phyloP scores from a whole-genome alignment of 768 basidiomycete species.

The Lyophyllum semitale region DNA sequence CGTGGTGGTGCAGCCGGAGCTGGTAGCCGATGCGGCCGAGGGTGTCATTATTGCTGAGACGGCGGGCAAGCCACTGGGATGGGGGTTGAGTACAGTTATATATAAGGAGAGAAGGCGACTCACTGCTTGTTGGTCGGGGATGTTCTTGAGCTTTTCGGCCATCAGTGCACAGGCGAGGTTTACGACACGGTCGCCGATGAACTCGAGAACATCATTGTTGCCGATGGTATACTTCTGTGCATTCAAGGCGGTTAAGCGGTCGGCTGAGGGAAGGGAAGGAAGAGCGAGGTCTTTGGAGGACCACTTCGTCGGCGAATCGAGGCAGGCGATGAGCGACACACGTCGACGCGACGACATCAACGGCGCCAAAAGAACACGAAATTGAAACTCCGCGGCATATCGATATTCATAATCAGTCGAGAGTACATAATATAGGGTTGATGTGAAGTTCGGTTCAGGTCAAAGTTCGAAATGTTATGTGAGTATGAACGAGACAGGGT shows the following conservation, averaged over 20 bases:
- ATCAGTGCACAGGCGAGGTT: slow-evolving; percentile 30
- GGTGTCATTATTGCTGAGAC: slow-evolving; percentile 31
- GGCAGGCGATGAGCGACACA: slow-evolving; percentile 9
- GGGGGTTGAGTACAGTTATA: not conserved
- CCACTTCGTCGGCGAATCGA: not conserved
- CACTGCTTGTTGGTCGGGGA: slow-evolving; percentile 30
- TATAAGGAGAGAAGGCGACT: not conserved
- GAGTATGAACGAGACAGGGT: no score
- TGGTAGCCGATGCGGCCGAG: slow-evolving; percentile 31
- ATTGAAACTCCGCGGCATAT: no score
- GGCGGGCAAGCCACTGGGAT: slow-evolving; percentile 23
- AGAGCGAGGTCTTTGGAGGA: not conserved
- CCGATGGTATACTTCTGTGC: slow-evolving; percentile 20
- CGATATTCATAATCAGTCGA: no score
- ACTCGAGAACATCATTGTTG: slow-evolving; percentile 35
- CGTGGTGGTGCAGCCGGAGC: slow-evolving; percentile 25
- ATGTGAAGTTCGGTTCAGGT: no score
- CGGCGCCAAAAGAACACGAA: no score
- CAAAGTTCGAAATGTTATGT: no score
- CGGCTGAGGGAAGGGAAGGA: slow-evolving; percentile 4
- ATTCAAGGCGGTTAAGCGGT: slow-evolving; percentile 24
- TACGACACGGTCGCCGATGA: slow-evolving; percentile 32
- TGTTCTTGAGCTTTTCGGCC: slow-evolving; percentile 26
- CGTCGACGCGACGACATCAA: no score
- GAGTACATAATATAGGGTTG: no score